phyloP scores from a whole-genome alignment of 768 basidiomycete species.

The Boletus subcaerulescens region DNA sequence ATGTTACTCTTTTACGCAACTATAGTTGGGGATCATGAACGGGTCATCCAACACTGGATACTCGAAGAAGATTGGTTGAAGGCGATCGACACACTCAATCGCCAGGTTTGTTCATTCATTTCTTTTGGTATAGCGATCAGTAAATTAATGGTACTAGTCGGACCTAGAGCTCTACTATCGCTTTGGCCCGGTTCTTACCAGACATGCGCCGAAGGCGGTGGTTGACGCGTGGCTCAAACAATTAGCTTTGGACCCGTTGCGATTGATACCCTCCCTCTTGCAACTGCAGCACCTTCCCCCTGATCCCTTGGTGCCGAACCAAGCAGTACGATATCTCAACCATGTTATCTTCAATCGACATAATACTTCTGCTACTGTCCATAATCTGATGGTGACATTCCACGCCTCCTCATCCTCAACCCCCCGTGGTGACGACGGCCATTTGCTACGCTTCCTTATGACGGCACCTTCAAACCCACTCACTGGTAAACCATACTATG shows the following conservation, averaged over 20 bases:
- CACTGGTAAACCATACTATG: constrained; percentile 88
- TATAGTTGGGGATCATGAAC: constrained; percentile 73
- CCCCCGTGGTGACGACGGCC: constrained; percentile 64
- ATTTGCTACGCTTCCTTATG: constrained; percentile 78
- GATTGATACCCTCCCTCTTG: constrained; percentile 85
- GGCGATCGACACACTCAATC: constrained; percentile 85
- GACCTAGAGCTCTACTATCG: constrained; percentile 89
- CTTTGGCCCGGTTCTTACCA: constrained; percentile 85
- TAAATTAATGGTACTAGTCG: constrained; percentile 44
- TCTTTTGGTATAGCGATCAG: neutral
- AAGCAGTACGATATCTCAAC: constrained; percentile 87
- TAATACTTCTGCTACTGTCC: constrained; percentile 80
- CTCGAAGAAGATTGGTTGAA: constrained; percentile 90
- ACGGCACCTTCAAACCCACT: constrained; percentile 78
- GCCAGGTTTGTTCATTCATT: constrained; percentile 56
- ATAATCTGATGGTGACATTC: constrained; percentile 92
- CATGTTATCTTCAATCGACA: constrained; percentile 79
- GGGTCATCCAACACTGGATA: constrained; percentile 90
- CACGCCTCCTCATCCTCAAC: constrained; percentile 55
- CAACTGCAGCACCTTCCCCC: constrained; percentile 72
- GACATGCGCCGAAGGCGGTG: constrained; percentile 82
- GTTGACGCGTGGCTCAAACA: constrained; percentile 93
- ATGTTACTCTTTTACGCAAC: constrained; percentile 89
- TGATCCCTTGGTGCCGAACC: constrained; percentile 73
- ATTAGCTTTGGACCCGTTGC: constrained; percentile 71